phyloP scores from a whole-genome alignment of 805 yeast genomes.

The Cyberlindnera xylosilytica region DNA sequence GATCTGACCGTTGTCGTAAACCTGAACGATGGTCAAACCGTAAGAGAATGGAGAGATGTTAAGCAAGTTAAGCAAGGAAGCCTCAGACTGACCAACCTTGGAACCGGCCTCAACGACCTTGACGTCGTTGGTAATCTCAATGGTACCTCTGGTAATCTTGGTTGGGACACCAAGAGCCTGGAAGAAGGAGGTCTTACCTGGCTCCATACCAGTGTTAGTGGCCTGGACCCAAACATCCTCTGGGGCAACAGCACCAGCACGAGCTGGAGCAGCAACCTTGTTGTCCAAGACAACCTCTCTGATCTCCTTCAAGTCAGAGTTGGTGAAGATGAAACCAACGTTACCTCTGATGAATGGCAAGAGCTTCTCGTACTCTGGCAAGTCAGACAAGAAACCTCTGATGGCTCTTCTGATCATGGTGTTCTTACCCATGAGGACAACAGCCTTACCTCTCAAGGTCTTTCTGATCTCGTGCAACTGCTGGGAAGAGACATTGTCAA shows the following conservation, averaged over 20 bases:
- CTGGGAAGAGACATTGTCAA: constrained; percentile 99
- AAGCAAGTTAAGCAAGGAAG: constrained; percentile 97
- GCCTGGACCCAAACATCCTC: constrained; percentile 97
- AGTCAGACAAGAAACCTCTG: constrained; percentile 90
- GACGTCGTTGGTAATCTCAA: constrained; percentile 97
- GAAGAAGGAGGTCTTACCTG: constrained; percentile 99
- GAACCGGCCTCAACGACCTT: constrained; percentile 84
- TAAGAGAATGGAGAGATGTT: constrained; percentile 99
- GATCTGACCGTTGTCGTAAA: constrained; percentile 97
- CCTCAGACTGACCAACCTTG: constrained; percentile 99
- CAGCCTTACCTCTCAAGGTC: constrained; percentile 91
- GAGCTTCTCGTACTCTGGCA: constrained; percentile 94
- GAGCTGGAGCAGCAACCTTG: constrained; percentile 99
- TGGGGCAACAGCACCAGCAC: constrained; percentile 99
- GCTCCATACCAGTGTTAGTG: constrained; percentile 99
- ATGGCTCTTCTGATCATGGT: constrained; percentile 99
- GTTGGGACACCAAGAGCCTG: constrained; percentile 99
- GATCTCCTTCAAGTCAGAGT: constrained; percentile 85
- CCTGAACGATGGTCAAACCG: constrained; percentile 96
- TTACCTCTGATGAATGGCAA: constrained; percentile 96
- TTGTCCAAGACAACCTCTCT: constrained; percentile 85
- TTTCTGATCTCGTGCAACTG: constrained; percentile 99
- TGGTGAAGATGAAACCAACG: constrained; percentile 99
- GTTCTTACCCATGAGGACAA: constrained; percentile 99
- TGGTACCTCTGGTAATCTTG: constrained; percentile 99